phyloP scores from a whole-genome alignment of 345 rosid genomes.

The Acer campestre region DNA sequence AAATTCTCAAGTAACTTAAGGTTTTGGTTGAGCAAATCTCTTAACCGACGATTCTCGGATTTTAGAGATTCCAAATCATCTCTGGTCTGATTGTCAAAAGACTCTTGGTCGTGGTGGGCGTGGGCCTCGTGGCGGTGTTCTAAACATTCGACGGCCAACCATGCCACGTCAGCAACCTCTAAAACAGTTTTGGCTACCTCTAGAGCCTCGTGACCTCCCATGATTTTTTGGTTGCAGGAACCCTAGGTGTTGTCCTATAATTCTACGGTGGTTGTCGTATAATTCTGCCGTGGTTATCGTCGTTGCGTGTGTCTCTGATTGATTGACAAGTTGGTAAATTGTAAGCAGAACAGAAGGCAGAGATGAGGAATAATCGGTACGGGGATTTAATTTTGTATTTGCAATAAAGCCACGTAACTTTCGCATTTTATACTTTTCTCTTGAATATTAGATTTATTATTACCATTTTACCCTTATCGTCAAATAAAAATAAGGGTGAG shows the following conservation, averaged over 20 bases:
- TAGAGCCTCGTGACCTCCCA: constrained; percentile 61
- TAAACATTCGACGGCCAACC: constrained; percentile 68
- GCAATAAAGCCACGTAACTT: background rate
- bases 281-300: background rate
- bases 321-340: background rate
- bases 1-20: constrained; percentile 69
- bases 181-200: constrained; percentile 93
- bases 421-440: background rate
- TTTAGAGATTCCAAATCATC: constrained; percentile 59
- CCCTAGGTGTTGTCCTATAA: constrained; percentile 4
- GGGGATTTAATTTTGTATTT: background rate
- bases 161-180: constrained; percentile 96
- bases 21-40: constrained; percentile 66
- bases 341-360: background rate
- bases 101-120: constrained; percentile 11
- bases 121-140: constrained; percentile 61
- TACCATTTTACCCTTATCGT: background rate
- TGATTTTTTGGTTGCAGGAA: background rate
- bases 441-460: background rate
- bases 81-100: background rate
- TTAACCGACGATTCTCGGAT: constrained; percentile 66
- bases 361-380: background rate
- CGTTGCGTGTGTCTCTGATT: constrained; percentile 12
- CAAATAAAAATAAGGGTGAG: no score
- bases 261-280: background rate